phyloP scores from a whole-genome alignment of 805 yeast species.

The Metschnikowia santaceciliae region DNA sequence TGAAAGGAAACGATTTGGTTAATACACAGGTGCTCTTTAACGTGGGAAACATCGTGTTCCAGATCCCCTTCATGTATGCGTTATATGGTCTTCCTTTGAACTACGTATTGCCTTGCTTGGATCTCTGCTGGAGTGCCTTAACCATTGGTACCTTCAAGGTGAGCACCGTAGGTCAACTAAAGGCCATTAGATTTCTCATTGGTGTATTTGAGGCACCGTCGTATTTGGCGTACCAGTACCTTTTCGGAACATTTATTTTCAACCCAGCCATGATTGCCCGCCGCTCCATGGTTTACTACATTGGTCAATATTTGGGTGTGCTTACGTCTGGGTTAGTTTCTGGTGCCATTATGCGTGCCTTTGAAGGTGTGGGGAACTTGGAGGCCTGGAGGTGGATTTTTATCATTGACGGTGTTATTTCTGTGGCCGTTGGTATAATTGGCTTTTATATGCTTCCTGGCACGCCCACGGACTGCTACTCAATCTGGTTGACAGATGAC shows the following conservation, averaged over 20 bases:
- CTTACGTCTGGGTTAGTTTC: constrained; percentile 28
- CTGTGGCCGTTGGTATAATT: constrained; percentile 15
- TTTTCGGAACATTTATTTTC: constrained; percentile 23
- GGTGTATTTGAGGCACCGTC: constrained; percentile 26
- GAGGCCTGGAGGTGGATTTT: constrained; percentile 20
- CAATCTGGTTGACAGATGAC: constrained; percentile 17
- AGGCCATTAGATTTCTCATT: constrained; percentile 24
- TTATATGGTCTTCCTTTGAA: constrained; percentile 22
- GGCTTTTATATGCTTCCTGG: constrained; percentile 21
- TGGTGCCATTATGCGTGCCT: constrained; percentile 18
- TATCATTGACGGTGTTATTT: constrained; percentile 16
- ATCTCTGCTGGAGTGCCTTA: constrained; percentile 22
- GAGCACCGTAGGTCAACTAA: constrained; percentile 18
- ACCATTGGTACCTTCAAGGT: constrained; percentile 21
- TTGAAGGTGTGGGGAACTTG: constrained; percentile 12
- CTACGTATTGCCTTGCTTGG: constrained; percentile 20
- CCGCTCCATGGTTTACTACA: constrained; percentile 24
- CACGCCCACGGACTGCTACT: constrained; percentile 18
- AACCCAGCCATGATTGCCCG: constrained; percentile 24
- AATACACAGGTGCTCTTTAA: constrained; percentile 23
- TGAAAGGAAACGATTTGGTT: constrained; percentile 28
- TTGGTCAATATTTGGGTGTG: constrained; percentile 29
- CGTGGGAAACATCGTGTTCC: constrained; percentile 25
- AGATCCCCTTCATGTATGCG: constrained; percentile 23
- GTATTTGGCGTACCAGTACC: constrained; percentile 26